Evolutionary conservation across 371 early-diverging fungal species (phyloP).

Genomic region (Coemansia sp.): DNA sequence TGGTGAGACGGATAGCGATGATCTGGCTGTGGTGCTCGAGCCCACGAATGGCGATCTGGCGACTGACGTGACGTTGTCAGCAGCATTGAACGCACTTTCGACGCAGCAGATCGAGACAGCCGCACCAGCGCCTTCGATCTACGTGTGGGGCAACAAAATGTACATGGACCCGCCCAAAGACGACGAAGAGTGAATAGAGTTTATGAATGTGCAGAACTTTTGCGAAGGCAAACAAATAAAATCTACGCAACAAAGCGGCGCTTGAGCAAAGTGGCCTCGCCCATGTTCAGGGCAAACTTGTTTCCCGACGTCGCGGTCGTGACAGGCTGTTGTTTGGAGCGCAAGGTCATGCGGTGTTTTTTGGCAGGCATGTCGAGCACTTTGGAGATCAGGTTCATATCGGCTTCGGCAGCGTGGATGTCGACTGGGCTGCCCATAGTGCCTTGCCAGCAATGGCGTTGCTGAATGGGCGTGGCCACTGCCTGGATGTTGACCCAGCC

Average conservation of each 20-base stretch:
- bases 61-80: constrained; percentile 1
- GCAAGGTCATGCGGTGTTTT: constrained; percentile 31
- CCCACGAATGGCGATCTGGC: not conserved
- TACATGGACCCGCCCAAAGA: constrained; percentile 30
- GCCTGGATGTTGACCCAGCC: constrained; percentile 51
- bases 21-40: constrained; percentile 4
- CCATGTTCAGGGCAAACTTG: constrained; percentile 47
- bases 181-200: constrained; percentile 11
- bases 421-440: constrained; percentile 49
- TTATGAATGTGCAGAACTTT: not conserved
- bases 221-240: too few species aligned
- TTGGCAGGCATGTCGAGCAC: constrained; percentile 42
- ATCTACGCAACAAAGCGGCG: constrained; percentile 42
- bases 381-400: constrained; percentile 42
- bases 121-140: constrained; percentile 20
- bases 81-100: constrained; percentile 4
- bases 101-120: constrained; percentile 8
- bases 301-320: not conserved
- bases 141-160: constrained; percentile 45
- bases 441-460: constrained; percentile 51
- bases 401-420: constrained; percentile 44
- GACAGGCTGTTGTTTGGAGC: constrained; percentile 6
- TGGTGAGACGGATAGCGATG: not conserved
- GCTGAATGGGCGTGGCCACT: constrained; percentile 43
- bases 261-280: constrained; percentile 45